A percentile compares a stretch with the other conserved stretches of the same genome.
These are phyloP conservation scores for Bremia lactucae DNA, from an alignment of 352 stramenopile species.

Conservation along the genomic window DNA sequence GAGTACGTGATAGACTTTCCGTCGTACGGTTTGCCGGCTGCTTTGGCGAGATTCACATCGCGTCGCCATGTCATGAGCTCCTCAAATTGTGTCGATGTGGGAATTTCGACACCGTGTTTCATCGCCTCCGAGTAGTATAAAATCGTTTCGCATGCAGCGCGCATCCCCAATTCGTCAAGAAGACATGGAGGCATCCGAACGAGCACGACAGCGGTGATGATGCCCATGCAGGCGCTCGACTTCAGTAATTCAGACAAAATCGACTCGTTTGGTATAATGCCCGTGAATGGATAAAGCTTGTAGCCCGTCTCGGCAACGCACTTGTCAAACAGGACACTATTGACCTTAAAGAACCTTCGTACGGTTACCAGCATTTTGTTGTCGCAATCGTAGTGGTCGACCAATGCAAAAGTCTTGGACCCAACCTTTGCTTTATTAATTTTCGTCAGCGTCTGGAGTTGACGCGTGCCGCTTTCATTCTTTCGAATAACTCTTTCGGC, in stretches of 20 bases:
- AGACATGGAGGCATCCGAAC: conserved; percentile 38
- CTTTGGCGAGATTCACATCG: conserved; percentile 38
- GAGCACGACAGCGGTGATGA: conserved; percentile 35
- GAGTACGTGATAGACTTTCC: conserved; percentile 33
- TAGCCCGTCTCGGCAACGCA: conserved; percentile 41
- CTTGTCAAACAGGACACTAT: conserved; percentile 35
- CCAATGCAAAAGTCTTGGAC: conserved; percentile 37
- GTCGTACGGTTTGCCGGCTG: conserved; percentile 36
- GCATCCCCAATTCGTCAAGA: conserved; percentile 35
- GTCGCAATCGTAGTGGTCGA: conserved; percentile 35
- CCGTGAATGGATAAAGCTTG: conserved; percentile 52
- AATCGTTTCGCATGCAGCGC: conserved; percentile 48
- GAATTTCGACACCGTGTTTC: conserved; percentile 11
- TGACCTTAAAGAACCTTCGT: conserved; percentile 33
- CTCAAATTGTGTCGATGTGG: conserved; percentile 29
- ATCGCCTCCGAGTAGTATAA: conserved; percentile 50
- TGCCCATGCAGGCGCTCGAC: conserved; percentile 33
- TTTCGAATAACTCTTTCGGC: background rate
- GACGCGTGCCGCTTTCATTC: background rate
- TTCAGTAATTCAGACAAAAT: conserved; percentile 33
- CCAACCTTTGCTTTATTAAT: conserved; percentile 23
- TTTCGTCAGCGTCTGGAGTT: conserved; percentile 10
- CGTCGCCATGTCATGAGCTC: conserved; percentile 47
- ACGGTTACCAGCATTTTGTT: conserved; percentile 26
- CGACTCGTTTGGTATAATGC: conserved; percentile 26